Percentiles rank a stretch among this genome's conserved stretches.
These are phyloP conservation scores for Ophiostoma ulmi DNA, from an alignment of 2,329 filamentous ascomycete species.

Conservation along the genomic window DNA sequence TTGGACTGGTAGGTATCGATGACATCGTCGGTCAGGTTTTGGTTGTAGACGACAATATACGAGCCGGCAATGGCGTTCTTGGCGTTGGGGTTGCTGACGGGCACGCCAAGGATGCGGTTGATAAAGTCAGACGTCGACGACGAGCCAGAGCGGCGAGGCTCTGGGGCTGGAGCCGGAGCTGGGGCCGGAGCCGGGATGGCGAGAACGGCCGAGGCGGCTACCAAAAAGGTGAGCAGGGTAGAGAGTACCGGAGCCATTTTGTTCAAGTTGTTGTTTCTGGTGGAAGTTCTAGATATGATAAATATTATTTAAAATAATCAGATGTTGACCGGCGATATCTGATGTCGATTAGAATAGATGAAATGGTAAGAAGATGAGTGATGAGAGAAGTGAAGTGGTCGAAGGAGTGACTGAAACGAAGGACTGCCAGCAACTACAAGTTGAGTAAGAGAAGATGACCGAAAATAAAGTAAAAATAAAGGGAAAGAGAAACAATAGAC, in stretches of 20 bases:
- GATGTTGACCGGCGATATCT: slow-evolving; percentile 14
- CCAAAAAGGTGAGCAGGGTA: background rate
- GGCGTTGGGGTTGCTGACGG: slow-evolving; percentile 47
- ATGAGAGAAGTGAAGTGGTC: background rate
- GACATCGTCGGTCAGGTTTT: slow-evolving; percentile 43
- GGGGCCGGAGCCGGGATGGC: background rate
- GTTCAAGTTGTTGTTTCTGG: background rate
- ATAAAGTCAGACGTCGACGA: background rate
- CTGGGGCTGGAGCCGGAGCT: background rate
- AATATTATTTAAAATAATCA: background rate
- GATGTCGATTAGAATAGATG: background rate
- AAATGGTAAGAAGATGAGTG: background rate
- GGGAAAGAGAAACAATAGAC: background rate
- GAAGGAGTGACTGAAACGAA: slow-evolving; percentile 14
- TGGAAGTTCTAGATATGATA: background rate
- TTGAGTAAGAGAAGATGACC: background rate
- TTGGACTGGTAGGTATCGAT: slow-evolving; percentile 47
- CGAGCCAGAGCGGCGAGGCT: background rate
- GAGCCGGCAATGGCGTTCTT: slow-evolving; percentile 48
- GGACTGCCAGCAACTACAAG: background rate
- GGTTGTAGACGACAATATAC: slow-evolving; percentile 63
- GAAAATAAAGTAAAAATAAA: background rate
- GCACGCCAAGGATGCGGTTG: slow-evolving; percentile 36
- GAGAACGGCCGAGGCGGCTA: slow-evolving; percentile 7
- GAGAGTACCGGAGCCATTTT: background rate